phyloP scores from a whole-genome alignment of 305 asterid species.

The Plantago lanceolata region DNA sequence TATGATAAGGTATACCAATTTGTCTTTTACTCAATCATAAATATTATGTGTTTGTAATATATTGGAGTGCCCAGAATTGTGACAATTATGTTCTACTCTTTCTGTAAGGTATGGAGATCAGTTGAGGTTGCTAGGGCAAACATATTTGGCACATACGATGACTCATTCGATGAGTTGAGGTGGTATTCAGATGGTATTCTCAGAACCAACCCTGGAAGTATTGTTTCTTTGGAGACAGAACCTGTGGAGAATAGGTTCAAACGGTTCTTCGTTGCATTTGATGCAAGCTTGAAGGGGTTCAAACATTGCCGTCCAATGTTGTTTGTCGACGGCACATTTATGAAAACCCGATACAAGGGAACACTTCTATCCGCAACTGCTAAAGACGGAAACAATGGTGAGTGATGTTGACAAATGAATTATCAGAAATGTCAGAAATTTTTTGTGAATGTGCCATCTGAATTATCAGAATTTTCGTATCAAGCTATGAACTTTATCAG shows the following conservation, averaged over 20 bases:
- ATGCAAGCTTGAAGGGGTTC: background rate
- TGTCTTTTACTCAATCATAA: too few relatives aligned
- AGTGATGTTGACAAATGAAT: too few relatives aligned
- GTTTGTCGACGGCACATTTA: background rate
- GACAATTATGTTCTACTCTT: too few relatives aligned
- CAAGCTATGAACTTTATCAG: too few relatives aligned
- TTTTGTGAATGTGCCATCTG: too few relatives aligned
- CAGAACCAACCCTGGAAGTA: background rate
- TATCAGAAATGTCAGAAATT: too few relatives aligned
- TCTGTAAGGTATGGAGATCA: too few relatives aligned
- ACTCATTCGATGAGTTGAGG: background rate
- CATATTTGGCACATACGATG: background rate
- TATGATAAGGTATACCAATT: too few relatives aligned
- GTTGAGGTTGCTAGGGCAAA: background rate
- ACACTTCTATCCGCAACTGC: background rate
- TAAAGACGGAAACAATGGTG: background rate
- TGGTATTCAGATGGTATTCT: background rate
- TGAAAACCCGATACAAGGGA: background rate
- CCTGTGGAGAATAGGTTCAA: background rate
- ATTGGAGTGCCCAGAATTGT: too few relatives aligned
- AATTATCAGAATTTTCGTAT: too few relatives aligned
- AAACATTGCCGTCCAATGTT: background rate
- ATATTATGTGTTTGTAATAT: too few relatives aligned
- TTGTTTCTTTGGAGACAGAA: background rate
- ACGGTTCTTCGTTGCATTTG: background rate